These are phyloP conservation scores for Collybiopsis confluens DNA, from an alignment of 768 basidiomycete species.

Conservation along the genomic window DNA sequence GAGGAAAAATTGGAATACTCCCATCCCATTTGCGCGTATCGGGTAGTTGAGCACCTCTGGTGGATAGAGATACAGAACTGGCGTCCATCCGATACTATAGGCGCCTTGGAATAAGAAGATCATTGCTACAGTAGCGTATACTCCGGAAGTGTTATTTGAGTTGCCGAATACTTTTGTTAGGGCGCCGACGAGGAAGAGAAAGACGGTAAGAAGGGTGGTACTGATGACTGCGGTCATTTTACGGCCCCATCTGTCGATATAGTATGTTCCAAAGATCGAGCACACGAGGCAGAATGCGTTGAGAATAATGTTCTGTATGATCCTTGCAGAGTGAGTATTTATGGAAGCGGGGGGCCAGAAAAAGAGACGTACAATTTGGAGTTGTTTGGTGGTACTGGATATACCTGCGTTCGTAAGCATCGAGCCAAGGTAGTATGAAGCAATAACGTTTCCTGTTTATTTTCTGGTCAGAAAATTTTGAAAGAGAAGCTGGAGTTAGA, in stretches of 20 bases:
- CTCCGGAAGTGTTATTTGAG: conserved; percentile 18
- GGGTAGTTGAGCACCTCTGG: conserved; percentile 18
- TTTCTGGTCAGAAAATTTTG: not conserved
- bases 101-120: conserved; percentile 21
- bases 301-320: conserved; percentile 17
- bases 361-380: conserved; percentile 15
- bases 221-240: conserved; percentile 17
- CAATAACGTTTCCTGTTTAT: conserved; percentile 18
- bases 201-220: conserved; percentile 17
- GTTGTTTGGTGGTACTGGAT: conserved; percentile 15
- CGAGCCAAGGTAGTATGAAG: conserved; percentile 17
- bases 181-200: conserved; percentile 19
- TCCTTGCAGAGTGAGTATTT: not conserved
- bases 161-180: conserved; percentile 19
- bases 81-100: conserved; percentile 20
- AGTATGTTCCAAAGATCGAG: conserved; percentile 17
- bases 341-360: not conserved
- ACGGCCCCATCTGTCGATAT: conserved; percentile 17
- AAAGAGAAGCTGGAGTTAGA: not conserved
- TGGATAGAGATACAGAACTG: conserved; percentile 18
- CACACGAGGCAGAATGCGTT: conserved; percentile 20
- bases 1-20: conserved; percentile 14
- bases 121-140: conserved; percentile 18
- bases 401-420: conserved; percentile 20
- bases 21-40: conserved; percentile 21